Evolutionary conservation across 1,139 yeast species (phyloP), one percentile per base, ranked within the genome.

Genomic region (Geotrichum klebahnii): DNA sequence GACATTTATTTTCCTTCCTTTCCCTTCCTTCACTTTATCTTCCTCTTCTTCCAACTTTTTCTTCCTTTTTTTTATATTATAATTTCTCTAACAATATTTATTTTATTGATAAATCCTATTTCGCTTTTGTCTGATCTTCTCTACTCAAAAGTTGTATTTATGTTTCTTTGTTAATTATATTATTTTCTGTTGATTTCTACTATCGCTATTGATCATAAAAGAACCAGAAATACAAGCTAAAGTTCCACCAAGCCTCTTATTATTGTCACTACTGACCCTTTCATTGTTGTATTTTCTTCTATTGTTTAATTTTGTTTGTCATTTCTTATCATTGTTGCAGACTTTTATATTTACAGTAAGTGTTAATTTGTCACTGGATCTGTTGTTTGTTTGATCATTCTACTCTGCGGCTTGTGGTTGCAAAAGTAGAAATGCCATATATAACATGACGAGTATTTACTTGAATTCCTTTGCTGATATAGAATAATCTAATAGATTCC

Each of bases 401-500:
- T 31, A 12, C 8, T 31, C 16, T 31, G 34, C n/a, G 34, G 16
- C 10, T 26, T 10, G 9, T 26, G 10, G 9, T 26, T n/a, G n/a
- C n/a, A n/a, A n/a, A n/a, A n/a, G n/a, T n/a, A n/a, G n/a, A n/a
- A n/a, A n/a, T n/a, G n/a, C n/a, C n/a, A n/a, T n/a, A n/a, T n/a
- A n/a, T n/a, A n/a, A n/a, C n/a, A n/a, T n/a, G n/a, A 17, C 20
- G n/a, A 14, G 3, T 31, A 5, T 31, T 19, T 40, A 29, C 14
- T 26, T 39, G 33, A 23, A 10, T 6, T 19, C n/a, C 32, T 29
- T 28, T 31, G 23, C 36, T 40, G 44, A 40, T 29, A 40, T 40
- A 40, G 26, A 29, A 20, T 20, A 35, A 44, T 35, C 38, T 24
- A 44, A 44, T 44, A 44, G 28, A 36, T 26, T 9, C 17, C n/a